These are phyloP conservation scores for Phytopythium kandeliae DNA, from an alignment of 352 stramenopile genomes.

Conservation along the genomic window DNA sequence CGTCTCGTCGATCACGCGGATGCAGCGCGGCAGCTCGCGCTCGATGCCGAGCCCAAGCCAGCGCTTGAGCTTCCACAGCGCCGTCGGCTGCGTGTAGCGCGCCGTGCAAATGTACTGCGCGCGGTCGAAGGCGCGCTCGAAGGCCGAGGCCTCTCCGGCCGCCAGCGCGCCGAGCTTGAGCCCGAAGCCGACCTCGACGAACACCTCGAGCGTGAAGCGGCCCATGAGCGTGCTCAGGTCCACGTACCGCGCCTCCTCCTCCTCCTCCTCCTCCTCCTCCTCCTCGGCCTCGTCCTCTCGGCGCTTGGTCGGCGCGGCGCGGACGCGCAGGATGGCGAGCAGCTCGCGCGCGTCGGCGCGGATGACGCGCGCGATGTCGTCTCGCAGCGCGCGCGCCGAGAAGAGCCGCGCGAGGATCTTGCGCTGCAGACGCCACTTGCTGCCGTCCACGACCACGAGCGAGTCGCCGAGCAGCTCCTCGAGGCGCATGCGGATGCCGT, in stretches of 20 bases:
- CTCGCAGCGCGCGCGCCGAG: conserved; percentile 12
- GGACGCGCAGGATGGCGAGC: conserved; percentile 2
- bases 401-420: conserved; percentile 13
- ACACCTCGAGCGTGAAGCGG: conserved; percentile 9
- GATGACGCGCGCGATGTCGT: conserved; percentile 9
- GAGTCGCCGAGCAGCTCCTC: conserved; percentile 13
- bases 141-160: conserved; percentile 1
- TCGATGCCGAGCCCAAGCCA: conserved; percentile 22
- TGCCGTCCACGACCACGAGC: conserved; percentile 13
- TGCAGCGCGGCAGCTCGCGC: conserved; percentile 16
- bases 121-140: conserved; percentile 25
- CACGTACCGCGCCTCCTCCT: no score
- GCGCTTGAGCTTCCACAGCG: conserved; percentile 19
- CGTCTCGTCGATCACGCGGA: conserved; percentile 30
- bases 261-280: no score
- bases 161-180: conserved; percentile 27
- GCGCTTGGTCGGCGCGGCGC: not conserved
- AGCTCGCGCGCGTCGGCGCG: conserved; percentile 10
- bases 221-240: conserved; percentile 7
- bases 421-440: conserved; percentile 11
- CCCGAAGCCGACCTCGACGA: conserved; percentile 17
- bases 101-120: conserved; percentile 19
- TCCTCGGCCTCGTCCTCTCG: not conserved
- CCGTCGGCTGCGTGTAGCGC: conserved; percentile 9
- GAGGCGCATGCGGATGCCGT: conserved; percentile 6